Conservation (phyloP, 257 asterid species). For the Solanum medicagineum region DNA sequence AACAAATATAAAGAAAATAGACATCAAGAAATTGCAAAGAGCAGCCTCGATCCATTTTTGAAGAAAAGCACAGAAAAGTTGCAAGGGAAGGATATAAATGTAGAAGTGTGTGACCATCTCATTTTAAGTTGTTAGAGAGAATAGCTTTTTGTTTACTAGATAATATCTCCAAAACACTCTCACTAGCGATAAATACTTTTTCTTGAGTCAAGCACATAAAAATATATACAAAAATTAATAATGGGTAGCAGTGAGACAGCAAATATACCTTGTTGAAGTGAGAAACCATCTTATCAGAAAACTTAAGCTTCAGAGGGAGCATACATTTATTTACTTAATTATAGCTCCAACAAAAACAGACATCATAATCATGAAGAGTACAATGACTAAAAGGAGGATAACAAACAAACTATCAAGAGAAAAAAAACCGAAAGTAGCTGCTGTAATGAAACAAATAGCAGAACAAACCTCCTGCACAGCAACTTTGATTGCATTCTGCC, state of each 20-base stretch:
- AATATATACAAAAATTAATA: not conserved
- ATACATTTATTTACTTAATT: not conserved
- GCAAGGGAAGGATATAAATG: not conserved
- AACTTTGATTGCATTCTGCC: constrained; percentile 88
- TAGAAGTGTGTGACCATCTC: not conserved
- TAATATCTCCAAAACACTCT: not conserved
- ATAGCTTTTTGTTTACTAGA: not conserved
- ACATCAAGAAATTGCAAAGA: not conserved
- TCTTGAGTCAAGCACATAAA: not conserved
- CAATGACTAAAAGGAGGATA: not conserved
- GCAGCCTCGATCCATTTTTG: not conserved
- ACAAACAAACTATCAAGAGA: not conserved
- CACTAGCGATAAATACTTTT: not conserved
- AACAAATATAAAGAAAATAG: not conserved
- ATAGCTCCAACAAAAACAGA: not conserved
- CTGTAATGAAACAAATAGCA: not conserved
- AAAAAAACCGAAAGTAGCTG: not conserved
- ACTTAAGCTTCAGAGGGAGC: not conserved
- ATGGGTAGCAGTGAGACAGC: not conserved
- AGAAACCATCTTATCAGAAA: not conserved
- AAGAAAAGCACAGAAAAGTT: not conserved
- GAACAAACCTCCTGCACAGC: constrained; percentile 96
- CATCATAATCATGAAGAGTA: not conserved
- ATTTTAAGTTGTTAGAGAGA: not conserved
- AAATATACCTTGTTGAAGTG: not conserved